phyloP scores from a whole-genome alignment of 805 yeast genomes.

The Sungouiozyma intestinalis region DNA sequence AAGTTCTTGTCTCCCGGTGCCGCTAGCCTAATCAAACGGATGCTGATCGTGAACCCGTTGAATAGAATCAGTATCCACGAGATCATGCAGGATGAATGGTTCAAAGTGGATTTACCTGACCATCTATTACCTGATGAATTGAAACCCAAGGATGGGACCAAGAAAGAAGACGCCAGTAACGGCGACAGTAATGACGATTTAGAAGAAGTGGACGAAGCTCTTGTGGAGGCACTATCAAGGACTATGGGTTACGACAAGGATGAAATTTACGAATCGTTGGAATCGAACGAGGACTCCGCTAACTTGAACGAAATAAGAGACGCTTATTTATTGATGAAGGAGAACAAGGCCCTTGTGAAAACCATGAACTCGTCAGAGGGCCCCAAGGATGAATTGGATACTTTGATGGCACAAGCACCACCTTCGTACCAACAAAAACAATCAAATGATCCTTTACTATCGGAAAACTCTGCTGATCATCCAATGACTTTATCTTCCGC shows the following conservation, averaged over 20 bases:
- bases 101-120: slow-evolving; percentile 67
- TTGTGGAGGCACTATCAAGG: slow-evolving; percentile 59
- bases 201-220: slow-evolving; percentile 59
- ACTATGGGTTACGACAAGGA: slow-evolving; percentile 87
- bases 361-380: slow-evolving; percentile 41
- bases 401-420: slow-evolving; percentile 50
- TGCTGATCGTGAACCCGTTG: slow-evolving; percentile 91
- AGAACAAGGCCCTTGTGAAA: slow-evolving; percentile 59
- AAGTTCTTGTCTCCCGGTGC: slow-evolving; percentile 81
- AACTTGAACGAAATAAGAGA: slow-evolving; percentile 68
- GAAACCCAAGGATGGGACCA: slow-evolving; percentile 10
- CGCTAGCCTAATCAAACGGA: slow-evolving; percentile 65
- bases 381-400: slow-evolving; percentile 41
- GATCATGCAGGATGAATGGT: slow-evolving; percentile 92
- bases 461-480: slow-evolving; percentile 5
- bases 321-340: slow-evolving; percentile 74
- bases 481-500: slow-evolving; percentile 1
- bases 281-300: slow-evolving; percentile 36
- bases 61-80: slow-evolving; percentile 89
- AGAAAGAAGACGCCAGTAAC: slow-evolving; percentile 8
- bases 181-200: slow-evolving; percentile 2
- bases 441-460: not conserved
- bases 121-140: slow-evolving; percentile 49
- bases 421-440: slow-evolving; percentile 35
- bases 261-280: slow-evolving; percentile 66